Percentiles rank a stretch among this genome's conserved stretches.
Conservation (phyloP, 2,329 filamentous ascomycete species). For the Aspergillus terreus region DNA sequence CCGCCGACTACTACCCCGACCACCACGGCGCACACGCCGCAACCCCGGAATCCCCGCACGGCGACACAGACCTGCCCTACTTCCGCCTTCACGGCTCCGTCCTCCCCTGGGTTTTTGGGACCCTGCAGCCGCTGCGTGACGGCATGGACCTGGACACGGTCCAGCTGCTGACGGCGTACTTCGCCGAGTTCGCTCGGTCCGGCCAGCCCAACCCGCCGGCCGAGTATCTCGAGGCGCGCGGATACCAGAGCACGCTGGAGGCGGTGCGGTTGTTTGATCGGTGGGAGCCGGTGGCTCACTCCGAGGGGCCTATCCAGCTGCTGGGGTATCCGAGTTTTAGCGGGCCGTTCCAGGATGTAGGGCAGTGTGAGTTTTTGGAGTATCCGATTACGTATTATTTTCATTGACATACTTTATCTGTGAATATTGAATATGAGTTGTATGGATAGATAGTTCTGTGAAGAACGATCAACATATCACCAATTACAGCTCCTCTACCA, state of each 20-base stretch:
- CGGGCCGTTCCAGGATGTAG: constrained; percentile 45
- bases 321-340: constrained; percentile 46
- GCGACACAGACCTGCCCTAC: constrained; percentile 50
- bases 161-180: constrained; percentile 48
- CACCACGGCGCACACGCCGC: constrained; percentile 45
- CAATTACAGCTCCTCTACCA: constrained; percentile 9
- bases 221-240: constrained; percentile 45
- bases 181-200: constrained; percentile 49
- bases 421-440: neutral
- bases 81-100: constrained; percentile 54
- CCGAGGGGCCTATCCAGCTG: constrained; percentile 36
- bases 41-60: constrained; percentile 34
- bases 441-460: too few relatives aligned
- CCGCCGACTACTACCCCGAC: constrained; percentile 52
- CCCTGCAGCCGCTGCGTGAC: constrained; percentile 48
- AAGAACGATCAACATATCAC: too few relatives aligned
- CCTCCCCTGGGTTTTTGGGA: constrained; percentile 53
- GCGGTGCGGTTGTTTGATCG: constrained; percentile 36
- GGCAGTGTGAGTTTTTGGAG: constrained; percentile 49
- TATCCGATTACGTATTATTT: constrained; percentile 36
- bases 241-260: constrained; percentile 42
- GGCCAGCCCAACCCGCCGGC: constrained; percentile 50
- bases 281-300: constrained; percentile 9
- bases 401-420: neutral
- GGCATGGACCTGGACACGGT: constrained; percentile 46